Evolutionary conservation across 106 monocot species (phyloP).

Genomic region (Dioscorea alata): DNA sequence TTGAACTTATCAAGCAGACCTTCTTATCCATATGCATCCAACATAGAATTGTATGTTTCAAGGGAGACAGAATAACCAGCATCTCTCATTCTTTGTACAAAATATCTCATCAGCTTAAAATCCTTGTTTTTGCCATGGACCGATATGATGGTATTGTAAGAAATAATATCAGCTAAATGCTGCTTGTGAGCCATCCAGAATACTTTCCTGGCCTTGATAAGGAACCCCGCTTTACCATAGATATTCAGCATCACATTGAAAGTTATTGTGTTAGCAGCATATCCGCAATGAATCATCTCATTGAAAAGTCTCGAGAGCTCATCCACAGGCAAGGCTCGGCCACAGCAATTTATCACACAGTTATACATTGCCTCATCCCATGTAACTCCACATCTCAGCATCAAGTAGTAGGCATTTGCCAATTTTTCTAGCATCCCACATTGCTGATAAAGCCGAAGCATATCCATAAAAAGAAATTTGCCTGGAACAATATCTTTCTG

Average conservation of each 20-base stretch:
- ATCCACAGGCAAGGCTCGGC: slow-evolving; percentile 75
- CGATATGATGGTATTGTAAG: slow-evolving; percentile 91
- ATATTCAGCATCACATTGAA: slow-evolving; percentile 81
- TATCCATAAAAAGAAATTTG: slow-evolving; percentile 72
- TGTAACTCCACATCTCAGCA: slow-evolving; percentile 38
- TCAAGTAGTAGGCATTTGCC: slow-evolving; percentile 61
- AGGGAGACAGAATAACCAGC: slow-evolving; percentile 66
- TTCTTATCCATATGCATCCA: slow-evolving; percentile 88
- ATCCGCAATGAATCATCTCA: slow-evolving; percentile 63
- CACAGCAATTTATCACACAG: slow-evolving; percentile 93
- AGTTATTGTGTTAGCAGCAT: slow-evolving; percentile 59
- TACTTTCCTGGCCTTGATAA: slow-evolving; percentile 58
- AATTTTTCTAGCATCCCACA: slow-evolving; percentile 60
- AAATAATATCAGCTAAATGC: slow-evolving; percentile 66
- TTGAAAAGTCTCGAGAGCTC: slow-evolving; percentile 85
- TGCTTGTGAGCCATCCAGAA: slow-evolving; percentile 69
- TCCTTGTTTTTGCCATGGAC: slow-evolving; percentile 57
- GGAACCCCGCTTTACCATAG: slow-evolving; percentile 75
- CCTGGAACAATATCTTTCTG: slow-evolving; percentile 72
- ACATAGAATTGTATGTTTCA: slow-evolving; percentile 84
- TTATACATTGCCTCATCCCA: slow-evolving; percentile 91
- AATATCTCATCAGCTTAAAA: slow-evolving; percentile 50
- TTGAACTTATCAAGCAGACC: slow-evolving; percentile 67
- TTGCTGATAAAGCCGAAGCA: slow-evolving; percentile 88
- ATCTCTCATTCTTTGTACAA: slow-evolving; percentile 55